These are phyloP conservation scores for Tricladium varicosporioides DNA, from an alignment of 2,329 filamentous ascomycete species.

Conservation along the genomic window DNA sequence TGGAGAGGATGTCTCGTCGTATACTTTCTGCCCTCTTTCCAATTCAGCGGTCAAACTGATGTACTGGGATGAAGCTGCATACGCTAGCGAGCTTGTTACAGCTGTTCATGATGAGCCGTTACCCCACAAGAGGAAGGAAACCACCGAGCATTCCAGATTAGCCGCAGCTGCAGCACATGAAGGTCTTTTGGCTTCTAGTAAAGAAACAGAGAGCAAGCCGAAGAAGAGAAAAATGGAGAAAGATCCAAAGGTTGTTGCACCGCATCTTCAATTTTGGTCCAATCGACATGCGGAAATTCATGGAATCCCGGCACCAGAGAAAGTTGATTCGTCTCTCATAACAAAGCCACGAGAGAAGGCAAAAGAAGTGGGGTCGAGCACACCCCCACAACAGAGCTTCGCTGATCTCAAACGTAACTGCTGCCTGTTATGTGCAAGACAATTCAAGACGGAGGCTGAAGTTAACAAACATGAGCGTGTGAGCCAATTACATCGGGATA, in stretches of 20 bases:
- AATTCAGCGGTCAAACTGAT: constrained; percentile 67
- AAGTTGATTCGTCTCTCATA: constrained; percentile 30
- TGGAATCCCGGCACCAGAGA: constrained; percentile 44
- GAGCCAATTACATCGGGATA: constrained; percentile 55
- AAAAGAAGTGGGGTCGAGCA: constrained; percentile 25
- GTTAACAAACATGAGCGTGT: constrained; percentile 58
- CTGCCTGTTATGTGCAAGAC: constrained; percentile 61
- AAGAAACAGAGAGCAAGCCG: constrained; percentile 36
- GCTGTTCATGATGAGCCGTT: constrained; percentile 48
- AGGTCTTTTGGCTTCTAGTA: constrained; percentile 35
- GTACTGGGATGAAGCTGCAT: constrained; percentile 75
- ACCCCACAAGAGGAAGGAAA: constrained; percentile 26
- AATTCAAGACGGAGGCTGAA: constrained; percentile 53
- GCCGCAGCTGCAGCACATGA: constrained; percentile 37
- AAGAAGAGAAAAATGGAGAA: constrained; percentile 59
- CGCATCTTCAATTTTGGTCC: constrained; percentile 70
- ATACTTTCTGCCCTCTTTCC: constrained; percentile 68
- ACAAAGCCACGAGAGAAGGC: constrained; percentile 11
- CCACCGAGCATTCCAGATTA: constrained; percentile 34
- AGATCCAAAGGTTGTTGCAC: constrained; percentile 51
- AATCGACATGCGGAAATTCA: constrained; percentile 68
- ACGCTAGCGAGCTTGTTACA: constrained; percentile 63
- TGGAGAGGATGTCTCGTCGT: constrained; percentile 54
- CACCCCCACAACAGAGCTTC: constrained; percentile 52
- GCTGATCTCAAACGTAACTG: constrained; percentile 55